Evolutionary conservation across 352 stramenopile genomes (phyloP), one percentile per base, ranked within the genome.

Genomic region (Pythium grandisporangium): DNA sequence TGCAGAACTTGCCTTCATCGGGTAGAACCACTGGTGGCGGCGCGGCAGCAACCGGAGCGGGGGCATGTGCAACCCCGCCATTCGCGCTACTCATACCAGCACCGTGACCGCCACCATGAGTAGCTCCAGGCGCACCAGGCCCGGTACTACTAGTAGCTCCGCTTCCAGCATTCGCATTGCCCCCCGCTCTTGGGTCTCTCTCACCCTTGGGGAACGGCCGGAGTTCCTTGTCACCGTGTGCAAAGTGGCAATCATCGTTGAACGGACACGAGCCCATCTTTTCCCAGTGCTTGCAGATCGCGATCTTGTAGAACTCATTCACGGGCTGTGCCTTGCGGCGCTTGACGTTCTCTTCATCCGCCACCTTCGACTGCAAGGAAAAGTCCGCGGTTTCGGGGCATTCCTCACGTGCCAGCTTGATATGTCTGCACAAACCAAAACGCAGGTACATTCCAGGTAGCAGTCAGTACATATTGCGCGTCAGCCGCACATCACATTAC

Each of bases 251-350:
- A 27, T 96, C 88, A 33, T 98, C 93, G 14, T 84, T 85, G 68
- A 98, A 99, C 4, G 94, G 95, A 75, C 95, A 99, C 23, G 84
- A 82, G 3, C 94, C 95, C 63, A 96, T 79, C 46, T 97, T 93
- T 37, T 92, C 82, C 73, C 93, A 98, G 56, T 98, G 94, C 55
- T 98, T 98, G 66, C 95, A 98, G 30, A 98, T 92, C 40, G 82
- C 84, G 37, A 98, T 96, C 60, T 98, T 98, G 66, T 89, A 98
- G 53, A 98, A 98, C 66, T 98, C 95, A 62, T 98, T 98, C 22
- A 92, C 77, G 7, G 82, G 82, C 45, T 94, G 82, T 22, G 77
- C 75, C 53, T 93, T 90, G 29, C 77, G 66, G 17, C 80, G 78
- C 61, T 93, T 77, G 43, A 92, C 61, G 59, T 85, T 84, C 66